Percentiles rank a stretch among this genome's conserved stretches.
Evolutionary conservation across 139 green algal genomes (phyloP).

Genomic region (Tetraselmis striata): DNA sequence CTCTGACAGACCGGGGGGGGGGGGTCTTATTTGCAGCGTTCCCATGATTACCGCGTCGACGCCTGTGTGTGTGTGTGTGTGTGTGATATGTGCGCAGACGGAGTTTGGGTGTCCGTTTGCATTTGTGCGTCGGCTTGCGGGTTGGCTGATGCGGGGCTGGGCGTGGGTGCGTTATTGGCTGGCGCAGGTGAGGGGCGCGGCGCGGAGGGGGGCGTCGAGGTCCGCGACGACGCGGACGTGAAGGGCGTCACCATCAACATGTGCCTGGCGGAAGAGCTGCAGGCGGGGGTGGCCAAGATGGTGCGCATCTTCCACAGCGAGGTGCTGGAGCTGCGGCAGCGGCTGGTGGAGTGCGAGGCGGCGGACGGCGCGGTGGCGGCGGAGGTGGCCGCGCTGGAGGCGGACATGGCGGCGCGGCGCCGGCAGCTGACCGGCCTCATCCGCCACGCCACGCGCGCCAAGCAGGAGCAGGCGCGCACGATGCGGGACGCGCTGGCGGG

Average conservation of each 20-base stretch:
- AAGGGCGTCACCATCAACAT: neutral
- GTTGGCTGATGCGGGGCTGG: too few species aligned
- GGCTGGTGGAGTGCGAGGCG: neutral
- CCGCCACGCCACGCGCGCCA: neutral
- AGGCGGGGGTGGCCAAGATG: neutral
- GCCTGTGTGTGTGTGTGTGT: too few species aligned
- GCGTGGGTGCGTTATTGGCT: too few species aligned
- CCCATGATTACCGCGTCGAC: too few species aligned
- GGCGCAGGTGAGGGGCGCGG: neutral
- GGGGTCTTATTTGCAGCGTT: too few species aligned
- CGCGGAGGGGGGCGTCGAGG: too few species aligned
- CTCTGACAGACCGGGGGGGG: neutral
- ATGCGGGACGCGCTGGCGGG: neutral
- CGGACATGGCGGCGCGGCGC: neutral
- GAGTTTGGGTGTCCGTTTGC: too few species aligned
- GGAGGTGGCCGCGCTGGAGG: neutral
- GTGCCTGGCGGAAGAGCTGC: neutral
- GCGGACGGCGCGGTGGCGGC: neutral
- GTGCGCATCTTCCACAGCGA: neutral
- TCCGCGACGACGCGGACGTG: neutral
- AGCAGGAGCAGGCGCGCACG: neutral
- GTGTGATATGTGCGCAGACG: too few species aligned
- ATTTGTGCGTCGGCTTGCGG: too few species aligned
- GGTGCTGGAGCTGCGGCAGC: neutral
- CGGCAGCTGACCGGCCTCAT: neutral